Base-by-base conservation (phyloP, 1,139 yeast species). In the Chernovozyma aurita region DNA sequence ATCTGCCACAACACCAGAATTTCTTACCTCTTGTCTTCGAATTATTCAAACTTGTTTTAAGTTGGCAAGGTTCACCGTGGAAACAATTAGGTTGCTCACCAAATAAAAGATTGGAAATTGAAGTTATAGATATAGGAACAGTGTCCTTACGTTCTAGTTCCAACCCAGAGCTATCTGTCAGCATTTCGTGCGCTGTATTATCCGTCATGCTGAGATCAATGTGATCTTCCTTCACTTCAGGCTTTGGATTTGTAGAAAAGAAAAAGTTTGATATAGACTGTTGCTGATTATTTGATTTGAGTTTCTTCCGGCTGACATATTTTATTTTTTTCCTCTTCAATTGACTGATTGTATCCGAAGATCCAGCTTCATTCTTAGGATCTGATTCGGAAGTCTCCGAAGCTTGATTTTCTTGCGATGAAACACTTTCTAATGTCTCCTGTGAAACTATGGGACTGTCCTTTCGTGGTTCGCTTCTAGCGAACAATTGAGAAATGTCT, bases 401-500 rank as follows among this genome's bases (percentile, higher is more conserved):
- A 6, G 9, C 8, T 7, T 9, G 8, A 20, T 9, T 20, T 20
- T 7, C 9, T 6, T 20, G 6, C 8, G 9, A 7, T 7, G 22
- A 20, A 6, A 6, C 22, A 20, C 9, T 20, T 20, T 7, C 22
- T 20, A 20, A 9, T 20, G 8, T 6, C 9, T 20, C 9, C 22
- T 20, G 6, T 20, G 22, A 6, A 9, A 20, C 9, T 7, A 9
- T 20, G 6, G 6, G 22, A 20, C 8, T 6, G 22, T 20, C 22
- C 9, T 6, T 7, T 9, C 9, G 6, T 9, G 22, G 8, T 20
- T 20, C 22, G 6, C 22, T 20, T 20, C 9, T 20, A 9, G 22
- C 44, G 38, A 83, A 81, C 63, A 78, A 61, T 22, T 65, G 64
- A 3, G 79, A 65, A 8, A 80, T 74, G 46, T 76, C 78, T n/a